Conservation (phyloP, 805 yeast species). For the Saccharomycopsis synnaedendra region DNA sequence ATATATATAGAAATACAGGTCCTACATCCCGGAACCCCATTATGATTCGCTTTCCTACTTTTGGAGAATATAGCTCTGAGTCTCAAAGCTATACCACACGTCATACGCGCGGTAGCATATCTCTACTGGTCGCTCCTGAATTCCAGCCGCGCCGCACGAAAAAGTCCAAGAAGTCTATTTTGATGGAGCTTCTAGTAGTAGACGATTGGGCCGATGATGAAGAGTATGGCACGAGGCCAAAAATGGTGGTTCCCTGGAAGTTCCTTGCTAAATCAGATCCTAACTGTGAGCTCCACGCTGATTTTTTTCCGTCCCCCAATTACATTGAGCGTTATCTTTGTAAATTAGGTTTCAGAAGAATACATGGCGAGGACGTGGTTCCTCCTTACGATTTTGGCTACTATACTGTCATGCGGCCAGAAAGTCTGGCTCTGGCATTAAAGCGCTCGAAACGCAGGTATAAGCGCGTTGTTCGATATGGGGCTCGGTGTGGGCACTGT, state of each 20-base stretch:
- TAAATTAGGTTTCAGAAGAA: constrained; percentile 4
- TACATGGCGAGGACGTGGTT: constrained; percentile 1
- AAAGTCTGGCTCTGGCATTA: not conserved
- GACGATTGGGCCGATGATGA: not conserved
- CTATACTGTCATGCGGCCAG: not conserved
- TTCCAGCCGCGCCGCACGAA: not conserved
- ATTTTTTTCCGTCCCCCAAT: constrained; percentile 3
- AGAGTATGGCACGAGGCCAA: not conserved
- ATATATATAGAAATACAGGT: no score
- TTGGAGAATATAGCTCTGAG: no score
- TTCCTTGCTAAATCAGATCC: constrained; percentile 1
- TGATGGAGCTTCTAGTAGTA: constrained; percentile 6
- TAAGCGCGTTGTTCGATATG: constrained; percentile 1
- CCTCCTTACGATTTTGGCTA: constrained; percentile 13
- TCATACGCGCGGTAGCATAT: no score
- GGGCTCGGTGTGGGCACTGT: constrained; percentile 12
- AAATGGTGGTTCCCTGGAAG: not conserved
- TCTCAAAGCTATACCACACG: no score
- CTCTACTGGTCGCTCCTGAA: not conserved
- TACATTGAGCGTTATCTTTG: constrained; percentile 4
- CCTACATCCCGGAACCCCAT: no score
- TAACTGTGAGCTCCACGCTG: constrained; percentile 2
- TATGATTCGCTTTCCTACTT: no score
- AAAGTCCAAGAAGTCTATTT: constrained; percentile 2
- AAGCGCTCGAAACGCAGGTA: not conserved